Base-by-base conservation (phyloP, 2,329 filamentous ascomycete genomes). In the Trichothecium roseum region DNA sequence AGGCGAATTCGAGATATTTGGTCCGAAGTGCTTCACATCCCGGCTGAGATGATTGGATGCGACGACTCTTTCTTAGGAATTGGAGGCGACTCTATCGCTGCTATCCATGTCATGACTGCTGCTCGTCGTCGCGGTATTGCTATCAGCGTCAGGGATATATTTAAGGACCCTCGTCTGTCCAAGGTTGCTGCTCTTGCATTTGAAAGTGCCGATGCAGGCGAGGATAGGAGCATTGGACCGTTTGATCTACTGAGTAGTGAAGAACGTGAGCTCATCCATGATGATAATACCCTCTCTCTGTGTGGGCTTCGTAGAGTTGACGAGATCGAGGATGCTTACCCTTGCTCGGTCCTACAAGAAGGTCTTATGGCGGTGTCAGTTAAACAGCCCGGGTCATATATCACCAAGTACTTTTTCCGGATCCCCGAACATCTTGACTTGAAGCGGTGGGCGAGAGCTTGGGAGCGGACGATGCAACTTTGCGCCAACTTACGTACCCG, bases 271-370 rank as follows among this genome's bases (percentile, higher is more conserved):
- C n/a, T n/a, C n/a, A n/a, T n/a, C n/a, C n/a, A n/a, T n/a, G n/a
- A n/a, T n/a, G n/a, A n/a, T n/a, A n/a, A n/a, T n/a, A n/a, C n/a
- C n/a, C n/a, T n/a, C n/a, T 17, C 34, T 14, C 12, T 38, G 27
- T 37, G 28, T 28, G 37, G 34, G 5, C 14, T 39, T 10, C 3
- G 26, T 15, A 18, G 24, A 8, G 26, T 30, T 37, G 38, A 45
- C 38, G 29, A 32, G 10, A 47, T 68, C 6, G 60, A 69, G 33
- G 67, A 72, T 36, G 48, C 65, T 0, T 72, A 67, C 34, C 68
- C 67, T 1, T 66, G 63, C 45, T 65, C 66, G 0, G 55, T 64
- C 1, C 46, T 69, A 1, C 68, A 72, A 39, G 64, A 68, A 42
- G 64, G 61, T 4, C 53, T 72, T 3, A 59, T 72, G 47, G 62